A percentile compares a stretch with the other conserved stretches of the same genome.
Conservation (phyloP, 306 rosid species). For the Castanospermum australe region DNA sequence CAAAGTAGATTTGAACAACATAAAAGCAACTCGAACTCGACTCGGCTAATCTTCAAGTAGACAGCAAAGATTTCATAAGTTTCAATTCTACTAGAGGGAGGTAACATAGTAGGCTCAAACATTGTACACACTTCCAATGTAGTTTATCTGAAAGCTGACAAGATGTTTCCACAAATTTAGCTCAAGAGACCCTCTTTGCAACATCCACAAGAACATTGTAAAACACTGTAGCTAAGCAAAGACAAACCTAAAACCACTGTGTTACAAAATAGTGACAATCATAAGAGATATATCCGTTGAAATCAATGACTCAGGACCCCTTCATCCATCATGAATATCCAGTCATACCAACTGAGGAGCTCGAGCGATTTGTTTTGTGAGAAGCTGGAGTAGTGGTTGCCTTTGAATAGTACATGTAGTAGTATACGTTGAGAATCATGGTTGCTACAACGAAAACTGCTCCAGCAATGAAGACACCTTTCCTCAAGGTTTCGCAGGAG, state of each 20-base stretch:
- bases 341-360: conserved; percentile 84
- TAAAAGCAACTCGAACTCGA: neutral
- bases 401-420: conserved; percentile 89
- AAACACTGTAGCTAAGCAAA: conserved; percentile 20
- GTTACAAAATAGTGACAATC: conserved; percentile 21
- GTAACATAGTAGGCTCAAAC: neutral
- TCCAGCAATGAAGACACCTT: conserved; percentile 83
- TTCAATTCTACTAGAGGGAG: neutral
- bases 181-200: neutral
- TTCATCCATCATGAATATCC: conserved; percentile 50
- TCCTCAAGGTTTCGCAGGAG: conserved; percentile 83
- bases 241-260: neutral
- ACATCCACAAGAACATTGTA: conserved; percentile 4
- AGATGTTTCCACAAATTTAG: conserved; percentile 1
- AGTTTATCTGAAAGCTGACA: neutral
- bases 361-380: conserved; percentile 64
- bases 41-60: neutral
- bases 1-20: neutral
- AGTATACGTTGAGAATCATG: conserved; percentile 84
- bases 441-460: conserved; percentile 89
- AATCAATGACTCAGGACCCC: conserved; percentile 29
- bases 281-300: conserved; percentile 1
- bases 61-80: neutral
- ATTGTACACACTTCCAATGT: neutral
- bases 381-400: conserved; percentile 60